Base-by-base conservation (phyloP, 2,329 filamentous ascomycete genomes). In the Botrytis paeoniae region DNA sequence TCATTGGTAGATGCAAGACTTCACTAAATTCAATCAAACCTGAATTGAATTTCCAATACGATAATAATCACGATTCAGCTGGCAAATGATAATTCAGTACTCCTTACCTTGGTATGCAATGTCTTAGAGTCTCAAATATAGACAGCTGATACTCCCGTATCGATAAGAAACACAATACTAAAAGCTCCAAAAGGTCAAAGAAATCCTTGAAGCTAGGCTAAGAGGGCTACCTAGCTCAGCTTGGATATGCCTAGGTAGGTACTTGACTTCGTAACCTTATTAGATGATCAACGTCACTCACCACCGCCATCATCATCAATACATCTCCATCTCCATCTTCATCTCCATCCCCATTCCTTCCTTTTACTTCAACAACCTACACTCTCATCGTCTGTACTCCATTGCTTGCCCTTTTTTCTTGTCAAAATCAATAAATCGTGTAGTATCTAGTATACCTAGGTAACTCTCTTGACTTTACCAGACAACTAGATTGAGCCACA, bases 91-190 rank as follows among this genome's bases (percentile, higher is more conserved):
- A 1, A 12, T 25, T 3, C 20, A 48, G 22, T 10, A 25, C 10
- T 25, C 41, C 12, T 45, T 9, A 2, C 43, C 43, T 45, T 3
- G 43, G 18, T 45, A 22, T 45, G 41, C 22, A 65, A 45, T 35
- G 43, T 65, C 29, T 51, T 16, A 41, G 48, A 39, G 25, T 57
- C 39, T 69, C 32, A 32, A 16, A 69, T 32, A 32, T 29, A 57
- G 35, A 51, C 65, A 59, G 25, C 37, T 69, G 48, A 59, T 66
- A 20, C 63, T 51, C 63, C 65, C 65, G n/a, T 59, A 54, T 22
- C n/a, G 16, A 59, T 69, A 32, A 59, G 48, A 20, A 69, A 57
- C 6, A 43, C 65, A 37, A n/a, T 32, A 59, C 39, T 32, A 32
- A n/a, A n/a, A 32, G 35, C 43, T 22, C 20, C 43, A 20, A 22